phyloP scores from a whole-genome alignment of 2,329 filamentous ascomycete genomes.

The Chaetomium globosum region DNA sequence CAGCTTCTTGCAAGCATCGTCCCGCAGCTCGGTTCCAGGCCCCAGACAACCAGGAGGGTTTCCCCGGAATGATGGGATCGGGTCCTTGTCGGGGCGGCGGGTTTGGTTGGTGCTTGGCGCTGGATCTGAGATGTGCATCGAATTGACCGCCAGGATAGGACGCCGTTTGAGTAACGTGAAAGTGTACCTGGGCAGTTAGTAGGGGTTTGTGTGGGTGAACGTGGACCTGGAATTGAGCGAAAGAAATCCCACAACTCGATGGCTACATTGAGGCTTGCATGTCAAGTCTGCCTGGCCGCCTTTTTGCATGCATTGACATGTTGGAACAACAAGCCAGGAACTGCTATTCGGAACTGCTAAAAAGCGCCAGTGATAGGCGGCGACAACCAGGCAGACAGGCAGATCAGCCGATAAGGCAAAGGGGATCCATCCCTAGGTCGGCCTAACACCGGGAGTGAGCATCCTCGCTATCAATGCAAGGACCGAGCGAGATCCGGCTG shows the following conservation, averaged over 20 bases:
- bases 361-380: not conserved
- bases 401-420: conserved; percentile 14
- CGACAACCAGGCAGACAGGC: not conserved
- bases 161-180: conserved; percentile 9
- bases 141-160: conserved; percentile 13
- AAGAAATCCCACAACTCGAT: too few relatives aligned
- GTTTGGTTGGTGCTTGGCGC: conserved; percentile 17
- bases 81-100: not conserved
- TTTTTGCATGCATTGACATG: not conserved
- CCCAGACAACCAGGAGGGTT: conserved; percentile 5
- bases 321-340: not conserved
- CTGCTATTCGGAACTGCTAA: not conserved
- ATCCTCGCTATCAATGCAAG: not conserved
- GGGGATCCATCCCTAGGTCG: not conserved
- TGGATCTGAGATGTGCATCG: conserved; percentile 12
- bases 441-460: not conserved
- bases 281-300: conserved; percentile 2
- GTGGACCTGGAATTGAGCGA: not conserved
- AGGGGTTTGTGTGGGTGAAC: not conserved
- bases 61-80: conserved; percentile 11
- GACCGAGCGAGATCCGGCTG: not conserved
- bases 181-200: too few relatives aligned
- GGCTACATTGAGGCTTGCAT: too few relatives aligned
- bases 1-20: conserved; percentile 19
- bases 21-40: conserved; percentile 10